Evolutionary conservation across 768 basidiomycete genomes (phyloP), one percentile per base, ranked within the genome.

Genomic region (Tricholoma terreum): DNA sequence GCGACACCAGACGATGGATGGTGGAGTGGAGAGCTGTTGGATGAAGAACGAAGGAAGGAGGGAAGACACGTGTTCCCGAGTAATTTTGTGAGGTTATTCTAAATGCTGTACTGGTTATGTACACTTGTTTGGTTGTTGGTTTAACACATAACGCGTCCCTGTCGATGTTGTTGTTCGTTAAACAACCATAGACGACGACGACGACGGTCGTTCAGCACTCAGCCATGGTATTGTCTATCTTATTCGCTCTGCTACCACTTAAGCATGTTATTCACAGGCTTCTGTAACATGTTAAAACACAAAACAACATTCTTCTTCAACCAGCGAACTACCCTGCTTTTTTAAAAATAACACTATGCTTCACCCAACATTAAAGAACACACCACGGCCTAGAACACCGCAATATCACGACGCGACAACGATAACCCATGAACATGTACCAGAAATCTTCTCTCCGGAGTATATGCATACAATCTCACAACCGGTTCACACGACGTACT

Each of bases 1-100:
- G 83, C 85, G 8, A 95, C 94, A 15, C 94, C 94, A 8, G 94
- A 94, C 65, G 95, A 97, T 68, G 96, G 96, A 1, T 98, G 96
- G 96, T 98, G 95, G 96, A 90, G 87, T 62, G 96, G 96, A 17
- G 87, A 90, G 67, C 70, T 93, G 60, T 71, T 92, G 46, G 89
- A 91, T 62, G 89, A 92, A 62, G 77, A 77, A 38, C 77, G 92
- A 65, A 77, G 89, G 60, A 79, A 84, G 59, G 77, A 81, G 22
- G 90, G 90, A 35, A 77, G 85, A 65, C 84, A 89, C 65, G 82
- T 91, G 33, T 93, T 94, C 80, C 91, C 90, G 50, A 92, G 90
- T 74, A 93, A 93, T 68, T 93, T 91, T 70, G 90, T 92, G 43
- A 84, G 84, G 63, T 67, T 92, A 69, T 90, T 92, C 72, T 90